phyloP scores from a whole-genome alignment of 192 early-diverging fungal genomes.

The Jimgerdemannia lactiflua region DNA sequence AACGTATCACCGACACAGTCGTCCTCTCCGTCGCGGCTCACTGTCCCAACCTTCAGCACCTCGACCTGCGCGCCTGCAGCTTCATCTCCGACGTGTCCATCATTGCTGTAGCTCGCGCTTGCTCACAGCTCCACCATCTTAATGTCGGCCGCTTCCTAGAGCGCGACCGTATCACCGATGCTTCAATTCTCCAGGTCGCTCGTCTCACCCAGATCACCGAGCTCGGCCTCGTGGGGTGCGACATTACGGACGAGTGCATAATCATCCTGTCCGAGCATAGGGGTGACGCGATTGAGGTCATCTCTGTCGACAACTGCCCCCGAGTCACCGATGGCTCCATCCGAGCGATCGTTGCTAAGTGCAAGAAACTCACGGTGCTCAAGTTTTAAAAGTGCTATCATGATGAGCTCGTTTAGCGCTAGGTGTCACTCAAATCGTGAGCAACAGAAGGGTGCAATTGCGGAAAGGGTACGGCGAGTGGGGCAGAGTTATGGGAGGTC shows the following conservation, averaged over 20 bases:
- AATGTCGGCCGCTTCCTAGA: constrained; percentile 50
- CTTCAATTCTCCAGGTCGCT: constrained; percentile 43
- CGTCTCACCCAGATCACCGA: constrained; percentile 39
- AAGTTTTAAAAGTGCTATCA: constrained; percentile 50
- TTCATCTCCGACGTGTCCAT: constrained; percentile 40
- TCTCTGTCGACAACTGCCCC: constrained; percentile 45
- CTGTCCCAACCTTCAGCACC: constrained; percentile 39
- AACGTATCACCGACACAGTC: constrained; percentile 41
- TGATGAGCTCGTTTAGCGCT: constrained; percentile 38
- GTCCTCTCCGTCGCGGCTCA: constrained; percentile 35
- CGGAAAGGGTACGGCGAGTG: constrained; percentile 17
- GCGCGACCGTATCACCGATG: constrained; percentile 34
- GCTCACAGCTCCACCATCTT: constrained; percentile 41
- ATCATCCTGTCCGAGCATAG: constrained; percentile 35
- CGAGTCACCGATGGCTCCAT: constrained; percentile 40
- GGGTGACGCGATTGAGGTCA: constrained; percentile 29
- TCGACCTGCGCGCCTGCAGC: constrained; percentile 44
- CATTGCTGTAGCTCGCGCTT: constrained; percentile 29
- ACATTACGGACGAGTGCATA: constrained; percentile 44
- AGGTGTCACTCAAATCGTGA: constrained; percentile 45
- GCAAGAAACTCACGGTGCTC: constrained; percentile 44
- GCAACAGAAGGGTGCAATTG: constrained; percentile 34
- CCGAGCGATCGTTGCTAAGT: constrained; percentile 38
- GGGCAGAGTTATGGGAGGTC: constrained; percentile 28
- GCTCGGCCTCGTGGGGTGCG: constrained; percentile 47